A percentile compares a stretch with the other conserved stretches of the same genome.
Evolutionary conservation across 495 filamentous ascomycete species (phyloP).

Genomic region (Neurospora terricola): DNA sequence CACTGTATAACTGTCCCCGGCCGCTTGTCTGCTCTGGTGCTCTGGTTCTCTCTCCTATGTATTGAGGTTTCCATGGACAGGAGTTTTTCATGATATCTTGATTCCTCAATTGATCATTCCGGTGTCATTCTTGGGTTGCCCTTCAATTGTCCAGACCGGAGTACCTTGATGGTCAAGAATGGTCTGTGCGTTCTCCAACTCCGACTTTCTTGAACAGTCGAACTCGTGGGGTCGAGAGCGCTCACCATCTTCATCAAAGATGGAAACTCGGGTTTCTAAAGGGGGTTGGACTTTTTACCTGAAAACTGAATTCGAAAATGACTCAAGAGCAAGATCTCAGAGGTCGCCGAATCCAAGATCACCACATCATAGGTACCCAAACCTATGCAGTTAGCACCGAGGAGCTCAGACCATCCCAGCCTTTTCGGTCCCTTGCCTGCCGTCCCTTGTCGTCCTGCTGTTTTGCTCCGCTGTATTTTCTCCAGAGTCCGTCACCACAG

Average conservation of each 20-base stretch:
- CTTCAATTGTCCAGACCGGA: background rate
- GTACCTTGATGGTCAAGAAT: background rate
- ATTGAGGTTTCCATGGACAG: too few species aligned
- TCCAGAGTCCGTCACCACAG: background rate
- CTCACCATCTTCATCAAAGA: background rate
- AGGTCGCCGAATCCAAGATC: background rate
- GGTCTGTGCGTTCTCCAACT: background rate
- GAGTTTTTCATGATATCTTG: background rate
- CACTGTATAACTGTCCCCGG: too few species aligned
- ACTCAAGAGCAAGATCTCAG: background rate
- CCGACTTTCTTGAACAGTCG: background rate
- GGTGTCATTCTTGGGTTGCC: background rate
- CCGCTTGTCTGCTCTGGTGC: too few species aligned
- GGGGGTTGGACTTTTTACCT: rapidly evolving
- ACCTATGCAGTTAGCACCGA: background rate
- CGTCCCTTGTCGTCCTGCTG: background rate
- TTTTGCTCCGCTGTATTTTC: background rate
- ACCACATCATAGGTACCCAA: background rate
- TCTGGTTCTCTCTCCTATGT: too few species aligned
- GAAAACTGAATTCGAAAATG: background rate
- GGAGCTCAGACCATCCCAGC: background rate
- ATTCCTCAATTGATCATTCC: background rate
- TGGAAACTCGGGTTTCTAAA: background rate
- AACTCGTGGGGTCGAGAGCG: background rate
- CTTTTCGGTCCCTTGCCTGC: background rate